Evolutionary conservation across 2,329 filamentous ascomycete species (phyloP), one percentile per base, ranked within the genome.

Genomic region (Teratosphaeria destructans): DNA sequence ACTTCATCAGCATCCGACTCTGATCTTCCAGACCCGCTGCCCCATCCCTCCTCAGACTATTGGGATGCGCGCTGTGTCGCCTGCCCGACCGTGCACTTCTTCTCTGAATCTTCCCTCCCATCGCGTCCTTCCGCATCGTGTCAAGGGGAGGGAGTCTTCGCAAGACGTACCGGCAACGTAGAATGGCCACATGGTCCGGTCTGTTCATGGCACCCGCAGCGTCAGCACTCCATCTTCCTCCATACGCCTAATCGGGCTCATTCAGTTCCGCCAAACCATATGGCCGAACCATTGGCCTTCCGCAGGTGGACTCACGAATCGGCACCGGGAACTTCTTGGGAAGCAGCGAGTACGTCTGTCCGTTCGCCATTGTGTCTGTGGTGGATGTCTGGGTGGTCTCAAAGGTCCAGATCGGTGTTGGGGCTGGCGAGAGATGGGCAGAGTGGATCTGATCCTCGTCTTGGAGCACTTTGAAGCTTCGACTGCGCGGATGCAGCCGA

Each of bases 171-270:
- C 91, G 76, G 93, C 93, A 77, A 83, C 82, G 82, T 92, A 94
- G 85, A 97, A 97, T 70, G 93, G 93, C 76, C 85, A 85, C 86
- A 95, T 86, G 71, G 93, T 91, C 82, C 85, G 84, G 80, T 90
- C 93, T 97, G 74, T 75, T 19, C 43, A 23, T 43, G 1, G 6
- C 43, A 49, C 8, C 8, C 43, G 8, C 43, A 49, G 8, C 16
- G 43, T 49, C 11, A 49, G 43, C 43, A 49, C 8, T 19, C 8
- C 5, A 11, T 23, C 19, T n/a, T 26, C 16, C 8, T 23, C 16
- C 43, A 23, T 23, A 49, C 5, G 16, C 16, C 8, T 10, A 1
- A 19, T 6, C n/a, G 26, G 23, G 43, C 43, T n/a, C 32, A 59
- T 54, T 60, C 29, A 54, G 56, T 39, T 43, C 49, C 54, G 12